These are phyloP conservation scores for Fraxinus platypoda DNA, from an alignment of 305 asterid genomes.

Conservation along the genomic window DNA sequence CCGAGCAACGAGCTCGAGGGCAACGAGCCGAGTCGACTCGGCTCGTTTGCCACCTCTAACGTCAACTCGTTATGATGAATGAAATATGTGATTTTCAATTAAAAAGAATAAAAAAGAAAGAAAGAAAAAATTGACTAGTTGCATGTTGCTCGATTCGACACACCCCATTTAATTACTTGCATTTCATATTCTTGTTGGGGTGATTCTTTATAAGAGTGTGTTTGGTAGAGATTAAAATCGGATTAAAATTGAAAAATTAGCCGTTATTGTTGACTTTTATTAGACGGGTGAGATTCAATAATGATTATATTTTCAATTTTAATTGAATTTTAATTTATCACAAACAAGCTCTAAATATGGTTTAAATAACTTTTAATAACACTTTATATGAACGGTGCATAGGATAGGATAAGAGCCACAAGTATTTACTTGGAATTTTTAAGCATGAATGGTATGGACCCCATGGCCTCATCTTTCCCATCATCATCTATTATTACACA, in stretches of 20 bases:
- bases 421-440: neutral
- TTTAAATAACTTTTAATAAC: neutral
- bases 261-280: too few relatives aligned
- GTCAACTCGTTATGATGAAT: too few relatives aligned
- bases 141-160: neutral
- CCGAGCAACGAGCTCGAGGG: too few relatives aligned
- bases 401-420: conserved; percentile 13
- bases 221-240: too few relatives aligned
- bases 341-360: too few relatives aligned
- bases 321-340: too few relatives aligned
- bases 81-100: neutral
- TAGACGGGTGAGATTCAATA: too few relatives aligned
- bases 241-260: too few relatives aligned
- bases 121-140: neutral
- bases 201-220: neutral
- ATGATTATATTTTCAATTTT: too few relatives aligned
- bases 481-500: neutral
- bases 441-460: neutral
- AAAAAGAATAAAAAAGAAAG: too few relatives aligned
- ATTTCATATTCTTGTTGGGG: neutral
- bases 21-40: too few relatives aligned
- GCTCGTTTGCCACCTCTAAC: too few relatives aligned
- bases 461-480: neutral
- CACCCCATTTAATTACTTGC: neutral
- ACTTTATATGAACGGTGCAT: conserved; percentile 5